Conservation (phyloP, 2,329 filamentous ascomycete species). For the Talaromyces sp. region DNA sequence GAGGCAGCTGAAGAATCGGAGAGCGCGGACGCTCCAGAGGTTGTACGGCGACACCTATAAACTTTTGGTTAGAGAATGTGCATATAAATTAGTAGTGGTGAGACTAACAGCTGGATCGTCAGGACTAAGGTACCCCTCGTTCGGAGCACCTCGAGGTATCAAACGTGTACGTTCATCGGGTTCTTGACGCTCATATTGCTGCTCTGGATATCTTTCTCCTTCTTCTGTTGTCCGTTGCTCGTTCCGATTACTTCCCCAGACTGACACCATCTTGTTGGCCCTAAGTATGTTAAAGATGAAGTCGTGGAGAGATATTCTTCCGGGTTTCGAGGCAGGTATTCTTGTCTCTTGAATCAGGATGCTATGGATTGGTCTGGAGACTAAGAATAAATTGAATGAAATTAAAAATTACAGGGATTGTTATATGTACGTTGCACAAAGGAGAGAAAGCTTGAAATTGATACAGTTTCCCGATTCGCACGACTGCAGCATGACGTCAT, state of each 20-base stretch:
- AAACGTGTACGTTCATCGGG: conserved; percentile 63
- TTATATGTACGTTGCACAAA: not conserved
- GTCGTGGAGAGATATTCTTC: not conserved
- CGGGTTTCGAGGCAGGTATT: not conserved
- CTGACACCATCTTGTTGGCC: conserved; percentile 25
- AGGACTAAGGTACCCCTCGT: conserved; percentile 65
- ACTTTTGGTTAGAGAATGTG: not conserved
- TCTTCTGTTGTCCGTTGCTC: conserved; percentile 10
- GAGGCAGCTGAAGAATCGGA: conserved; percentile 72
- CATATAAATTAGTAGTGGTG: too few species aligned
- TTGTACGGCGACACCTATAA: conserved; percentile 78
- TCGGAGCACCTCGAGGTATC: conserved; percentile 61
- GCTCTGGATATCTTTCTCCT: not conserved
- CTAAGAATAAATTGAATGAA: not conserved
- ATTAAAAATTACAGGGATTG: not conserved
- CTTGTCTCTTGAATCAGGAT: not conserved
- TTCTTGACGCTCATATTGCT: conserved; percentile 29
- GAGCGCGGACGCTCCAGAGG: conserved; percentile 79
- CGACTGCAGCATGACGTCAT: conserved; percentile 11
- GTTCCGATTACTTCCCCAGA: conserved; percentile 21
- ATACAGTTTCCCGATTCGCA: conserved; percentile 7
- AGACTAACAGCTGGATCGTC: conserved; percentile 70
- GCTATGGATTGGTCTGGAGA: not conserved
- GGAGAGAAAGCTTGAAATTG: conserved; percentile 3
- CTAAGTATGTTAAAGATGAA: not conserved